Percentiles rank a stretch among this genome's conserved stretches.
phyloP scores from a whole-genome alignment of 2,329 filamentous ascomycete species.

The Colletotrichum musae region DNA sequence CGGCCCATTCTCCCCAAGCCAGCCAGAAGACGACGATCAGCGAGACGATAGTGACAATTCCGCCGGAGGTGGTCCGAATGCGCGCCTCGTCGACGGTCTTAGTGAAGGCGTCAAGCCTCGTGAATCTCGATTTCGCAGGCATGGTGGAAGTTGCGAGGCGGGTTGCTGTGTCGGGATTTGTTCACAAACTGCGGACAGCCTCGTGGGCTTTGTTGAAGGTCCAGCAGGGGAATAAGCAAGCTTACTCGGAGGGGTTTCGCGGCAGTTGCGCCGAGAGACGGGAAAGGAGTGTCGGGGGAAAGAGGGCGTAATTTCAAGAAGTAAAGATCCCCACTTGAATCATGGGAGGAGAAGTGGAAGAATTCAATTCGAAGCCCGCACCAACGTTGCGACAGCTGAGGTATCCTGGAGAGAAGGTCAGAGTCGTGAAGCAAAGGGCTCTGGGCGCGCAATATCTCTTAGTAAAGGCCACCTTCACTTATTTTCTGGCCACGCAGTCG shows the following conservation, averaged over 20 bases:
- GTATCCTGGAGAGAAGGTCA: constrained; percentile 1
- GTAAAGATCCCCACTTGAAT: constrained; percentile 34
- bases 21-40: constrained; percentile 90
- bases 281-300: constrained; percentile 38
- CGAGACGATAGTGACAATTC: constrained; percentile 93
- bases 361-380: constrained; percentile 14
- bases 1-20: constrained; percentile 94
- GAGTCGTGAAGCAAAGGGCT: constrained; percentile 1
- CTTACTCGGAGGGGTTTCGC: constrained; percentile 20
- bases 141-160: constrained; percentile 62
- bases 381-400: constrained; percentile 18
- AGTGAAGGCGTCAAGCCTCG: constrained; percentile 96
- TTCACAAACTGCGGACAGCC: constrained; percentile 26
- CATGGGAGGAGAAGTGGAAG: constrained; percentile 31
- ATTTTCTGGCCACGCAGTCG: constrained; percentile 41
- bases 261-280: constrained; percentile 37
- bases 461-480: constrained; percentile 55
- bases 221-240: constrained; percentile 22
- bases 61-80: constrained; percentile 94
- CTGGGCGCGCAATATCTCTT: constrained; percentile 36
- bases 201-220: constrained; percentile 20
- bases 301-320: constrained; percentile 29
- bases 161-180: constrained; percentile 18
- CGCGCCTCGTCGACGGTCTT: constrained; percentile 99
- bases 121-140: constrained; percentile 94